Base-by-base conservation (phyloP, 1,284 basidiomycete genomes). In the Trametes sp. region DNA sequence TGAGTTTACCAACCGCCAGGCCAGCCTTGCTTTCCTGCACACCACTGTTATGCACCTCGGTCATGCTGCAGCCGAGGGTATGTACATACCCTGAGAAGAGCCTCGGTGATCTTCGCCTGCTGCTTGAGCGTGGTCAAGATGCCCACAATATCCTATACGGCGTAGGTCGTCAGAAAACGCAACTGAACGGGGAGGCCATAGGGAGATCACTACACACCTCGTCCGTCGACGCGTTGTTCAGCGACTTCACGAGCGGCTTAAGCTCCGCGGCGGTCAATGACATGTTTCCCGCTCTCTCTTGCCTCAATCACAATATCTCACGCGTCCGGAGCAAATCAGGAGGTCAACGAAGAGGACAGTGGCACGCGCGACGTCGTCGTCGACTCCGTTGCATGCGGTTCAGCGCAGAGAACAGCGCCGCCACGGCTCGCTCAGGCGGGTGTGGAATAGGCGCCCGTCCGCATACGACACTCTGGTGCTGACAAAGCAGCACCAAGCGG, bases 1-100 rank as follows among this genome's bases (percentile, higher is more conserved):
- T 87, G 28, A 98, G 82, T 80, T 98, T 98, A 54, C 95, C 96
- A 2, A 98, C 93, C 0, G 95, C 93, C 13, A 98, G 82, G 62
- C 96, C 96, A 4, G 93, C 94, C 79, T 94, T 95, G 72, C 94
- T 95, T 76, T 94, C 93, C 93, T 94, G 72, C 31, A 6, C 9
- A 60, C 53, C n/a, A 31, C 46, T 21, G 26, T 33, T 19, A 11
- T 26, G 33, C 38, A 16, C 26, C 8, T 41, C 55, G 52, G 54
- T 45, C 33, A 55, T 56, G 67, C 13, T 46, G 42, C 42, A 16
- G 21, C 9, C 21, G 29, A 16, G 66, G 70, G 72, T 19, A 72
- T 74, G 63, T 69, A 85, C 93, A 73, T 75, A 96, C 96, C 81
- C 96, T 87, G 56, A 98, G 83, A 16, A 97, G 78, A 38, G 91